Percentiles rank a stretch among this genome's conserved stretches.
These are phyloP conservation scores for Epichloe brachyelytri DNA, from an alignment of 2,329 filamentous ascomycete species.

Conservation along the genomic window DNA sequence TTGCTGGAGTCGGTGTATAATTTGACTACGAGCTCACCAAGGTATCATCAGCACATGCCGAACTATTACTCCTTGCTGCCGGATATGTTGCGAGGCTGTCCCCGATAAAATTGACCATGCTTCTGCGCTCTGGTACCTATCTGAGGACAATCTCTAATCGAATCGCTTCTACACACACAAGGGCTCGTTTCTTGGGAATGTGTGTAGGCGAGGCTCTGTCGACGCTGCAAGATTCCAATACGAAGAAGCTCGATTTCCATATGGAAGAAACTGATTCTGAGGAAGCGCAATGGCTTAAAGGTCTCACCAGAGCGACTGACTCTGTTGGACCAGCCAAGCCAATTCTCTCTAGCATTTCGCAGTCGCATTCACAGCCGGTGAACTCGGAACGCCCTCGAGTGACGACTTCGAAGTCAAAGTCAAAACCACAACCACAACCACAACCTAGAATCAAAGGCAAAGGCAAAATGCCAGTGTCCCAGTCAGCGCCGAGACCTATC, in stretches of 20 bases:
- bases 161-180: slow-evolving; percentile 60
- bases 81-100: slow-evolving; percentile 60
- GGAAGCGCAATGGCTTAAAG: slow-evolving; percentile 66
- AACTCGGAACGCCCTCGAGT: background rate
- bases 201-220: slow-evolving; percentile 65
- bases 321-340: slow-evolving; percentile 42
- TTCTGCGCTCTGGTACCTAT: slow-evolving; percentile 61
- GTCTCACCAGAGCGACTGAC: slow-evolving; percentile 51
- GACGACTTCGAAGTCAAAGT: background rate
- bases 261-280: slow-evolving; percentile 62
- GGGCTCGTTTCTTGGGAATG: slow-evolving; percentile 78
- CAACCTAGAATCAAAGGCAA: background rate
- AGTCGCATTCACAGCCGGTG: background rate
- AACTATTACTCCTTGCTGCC: slow-evolving; percentile 63
- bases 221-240: slow-evolving; percentile 49
- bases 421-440: background rate
- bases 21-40: slow-evolving; percentile 10
- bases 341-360: slow-evolving; percentile 23
- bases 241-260: slow-evolving; percentile 68
- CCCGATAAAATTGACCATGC: slow-evolving; percentile 51
- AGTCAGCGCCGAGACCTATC: slow-evolving; percentile 30
- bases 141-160: slow-evolving; percentile 74
- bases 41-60: slow-evolving; percentile 53
- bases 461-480: slow-evolving; percentile 15
- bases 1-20: background rate